These are phyloP conservation scores for Globisporangium paroecandrum DNA, from an alignment of 352 stramenopile species.

Conservation along the genomic window DNA sequence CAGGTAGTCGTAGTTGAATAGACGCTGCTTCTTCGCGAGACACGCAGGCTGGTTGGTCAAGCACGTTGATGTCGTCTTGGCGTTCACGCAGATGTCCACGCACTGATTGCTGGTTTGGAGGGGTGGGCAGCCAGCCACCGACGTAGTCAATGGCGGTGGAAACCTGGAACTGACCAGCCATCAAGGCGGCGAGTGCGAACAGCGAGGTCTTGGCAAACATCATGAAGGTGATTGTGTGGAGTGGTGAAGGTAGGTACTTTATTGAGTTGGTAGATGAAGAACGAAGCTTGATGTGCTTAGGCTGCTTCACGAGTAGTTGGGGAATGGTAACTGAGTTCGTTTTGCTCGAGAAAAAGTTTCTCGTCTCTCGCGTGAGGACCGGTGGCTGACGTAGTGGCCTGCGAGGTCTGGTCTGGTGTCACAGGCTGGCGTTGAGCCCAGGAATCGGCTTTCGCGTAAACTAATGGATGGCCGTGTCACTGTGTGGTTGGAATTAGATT, in stretches of 20 bases:
- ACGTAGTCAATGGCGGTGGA: conserved; percentile 45
- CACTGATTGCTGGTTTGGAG: conserved; percentile 55
- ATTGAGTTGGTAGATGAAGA: too few species aligned
- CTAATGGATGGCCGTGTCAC: not conserved
- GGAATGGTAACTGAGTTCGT: not conserved
- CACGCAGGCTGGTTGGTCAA: conserved; percentile 44
- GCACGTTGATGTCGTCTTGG: conserved; percentile 51
- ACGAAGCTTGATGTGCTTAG: too few species aligned
- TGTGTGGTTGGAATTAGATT: not conserved
- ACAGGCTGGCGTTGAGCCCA: not conserved
- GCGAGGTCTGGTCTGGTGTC: not conserved
- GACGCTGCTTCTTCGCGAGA: conserved; percentile 59
- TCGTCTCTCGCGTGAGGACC: not conserved
- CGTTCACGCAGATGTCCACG: conserved; percentile 71
- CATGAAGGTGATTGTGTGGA: not conserved
- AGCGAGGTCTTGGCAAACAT: conserved; percentile 18
- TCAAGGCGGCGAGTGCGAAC: conserved; percentile 1
- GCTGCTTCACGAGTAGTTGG: not conserved
- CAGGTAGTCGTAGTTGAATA: conserved; percentile 73
- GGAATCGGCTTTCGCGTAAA: not conserved
- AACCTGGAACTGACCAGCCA: conserved; percentile 11
- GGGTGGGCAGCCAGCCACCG: conserved; percentile 51
- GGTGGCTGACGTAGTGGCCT: not conserved
- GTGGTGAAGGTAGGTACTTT: too few species aligned
- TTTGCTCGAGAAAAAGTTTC: not conserved